These are phyloP conservation scores for Phlyctochytrium planicorne DNA, from an alignment of 192 early-diverging fungal species.

Conservation along the genomic window DNA sequence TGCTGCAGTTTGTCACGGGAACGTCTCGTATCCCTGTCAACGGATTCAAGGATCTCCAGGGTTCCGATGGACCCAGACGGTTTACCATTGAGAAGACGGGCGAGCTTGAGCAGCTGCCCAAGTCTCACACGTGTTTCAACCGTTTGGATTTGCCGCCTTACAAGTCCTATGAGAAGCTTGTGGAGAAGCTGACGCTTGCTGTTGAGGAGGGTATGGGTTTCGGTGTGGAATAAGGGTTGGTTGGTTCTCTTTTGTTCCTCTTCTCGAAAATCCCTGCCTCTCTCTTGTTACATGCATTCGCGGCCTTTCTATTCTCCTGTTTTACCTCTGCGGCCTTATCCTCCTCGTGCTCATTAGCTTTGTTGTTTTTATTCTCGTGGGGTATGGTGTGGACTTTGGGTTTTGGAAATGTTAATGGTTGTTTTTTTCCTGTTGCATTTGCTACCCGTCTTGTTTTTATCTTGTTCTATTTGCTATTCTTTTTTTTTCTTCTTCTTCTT, in stretches of 20 bases:
- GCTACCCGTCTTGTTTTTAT: neutral
- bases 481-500: neutral
- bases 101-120: slow-evolving; percentile 80
- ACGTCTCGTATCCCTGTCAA: slow-evolving; percentile 98
- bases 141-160: slow-evolving; percentile 96
- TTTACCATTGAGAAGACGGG: slow-evolving; percentile 97
- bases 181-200: slow-evolving; percentile 78
- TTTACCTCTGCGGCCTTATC: neutral
- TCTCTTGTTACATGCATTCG: neutral
- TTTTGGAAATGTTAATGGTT: neutral
- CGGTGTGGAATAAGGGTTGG: slow-evolving; percentile 68
- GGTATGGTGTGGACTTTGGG: neutral
- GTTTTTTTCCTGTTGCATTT: neutral
- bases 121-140: slow-evolving; percentile 98
- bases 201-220: slow-evolving; percentile 97
- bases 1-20: slow-evolving; percentile 97
- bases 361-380: too few species aligned
- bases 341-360: too few species aligned
- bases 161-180: slow-evolving; percentile 71
- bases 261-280: too few species aligned
- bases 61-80: slow-evolving; percentile 89
- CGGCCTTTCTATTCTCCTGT: neutral
- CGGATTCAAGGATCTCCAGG: slow-evolving; percentile 98
- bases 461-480: neutral
- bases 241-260: neutral